Evolutionary conservation across 306 rosid genomes (phyloP), one percentile per base, ranked within the genome.

Genomic region (Vigna reflexopilosa): DNA sequence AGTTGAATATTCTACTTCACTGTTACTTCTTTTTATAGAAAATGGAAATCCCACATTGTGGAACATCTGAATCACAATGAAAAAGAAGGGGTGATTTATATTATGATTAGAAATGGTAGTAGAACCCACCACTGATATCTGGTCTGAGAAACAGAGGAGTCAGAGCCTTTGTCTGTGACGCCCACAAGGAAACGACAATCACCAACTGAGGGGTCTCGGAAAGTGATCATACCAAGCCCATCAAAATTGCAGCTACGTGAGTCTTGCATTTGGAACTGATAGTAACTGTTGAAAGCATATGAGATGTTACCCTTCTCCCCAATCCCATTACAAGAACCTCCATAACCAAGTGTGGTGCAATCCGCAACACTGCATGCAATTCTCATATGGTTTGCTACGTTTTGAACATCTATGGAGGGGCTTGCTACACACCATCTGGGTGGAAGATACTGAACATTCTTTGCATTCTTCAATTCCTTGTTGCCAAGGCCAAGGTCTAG

Each of bases 391-490:
- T 85, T 86, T n/a, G 81, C 83, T 55, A 87, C 93, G n/a, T 65
- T 82, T 38, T 65, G 70, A 1, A 72, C 49, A 78, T 90, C 89
- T 66, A 78, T 80, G 28, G 81, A 72, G 30, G 97, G 92, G 77
- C 83, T 85, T 20, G 96, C 97, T 64, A 90, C 85, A 49, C 97
- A 92, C 97, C 97, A 92, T 67, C 97, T 87, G 57, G 92, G 87
- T 1, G 97, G 97, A 28, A 92, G 91, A 82, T 90, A 88, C 83
- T 85, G 72, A 49, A 92, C 93, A 38, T 87, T 82, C 85, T 82
- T 87, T 67, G 91, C 96, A 83, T 92, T 89, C 77, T 83, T 92
- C 85, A 92, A 47, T 26, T 74, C 56, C 74, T 78, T 82, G 80
- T 83, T 83, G 72, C 96, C 97, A 63, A 76, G 87, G 79, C 97